Evolutionary conservation across 371 early-diverging fungal genomes (phyloP).

Genomic region (Coemansia sp.): DNA sequence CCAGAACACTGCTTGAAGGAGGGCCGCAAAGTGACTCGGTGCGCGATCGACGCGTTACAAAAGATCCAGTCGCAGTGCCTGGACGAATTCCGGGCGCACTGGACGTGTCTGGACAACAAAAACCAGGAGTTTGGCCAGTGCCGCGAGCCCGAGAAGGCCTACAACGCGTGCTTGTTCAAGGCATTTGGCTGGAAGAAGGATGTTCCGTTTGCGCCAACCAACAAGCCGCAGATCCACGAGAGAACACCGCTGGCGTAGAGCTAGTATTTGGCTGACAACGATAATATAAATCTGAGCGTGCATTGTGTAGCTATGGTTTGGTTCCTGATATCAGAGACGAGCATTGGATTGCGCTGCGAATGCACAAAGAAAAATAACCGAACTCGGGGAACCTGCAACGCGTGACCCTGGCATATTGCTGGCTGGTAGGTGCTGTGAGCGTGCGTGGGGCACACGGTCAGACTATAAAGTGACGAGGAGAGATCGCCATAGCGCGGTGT

Average conservation of each 20-base stretch:
- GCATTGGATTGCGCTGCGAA: too few relatives aligned
- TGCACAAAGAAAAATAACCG: background rate
- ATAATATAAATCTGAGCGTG: background rate
- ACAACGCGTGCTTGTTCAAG: slow-evolving; percentile 89
- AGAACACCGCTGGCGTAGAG: slow-evolving; percentile 20
- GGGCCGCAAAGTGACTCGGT: slow-evolving; percentile 94
- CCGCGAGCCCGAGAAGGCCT: slow-evolving; percentile 74
- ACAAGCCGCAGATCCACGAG: slow-evolving; percentile 46
- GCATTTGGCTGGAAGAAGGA: slow-evolving; percentile 64
- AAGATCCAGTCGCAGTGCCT: slow-evolving; percentile 91
- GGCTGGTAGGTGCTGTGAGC: background rate
- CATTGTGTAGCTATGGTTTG: background rate
- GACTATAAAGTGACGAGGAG: background rate
- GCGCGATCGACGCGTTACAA: slow-evolving; percentile 80
- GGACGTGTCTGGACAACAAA: slow-evolving; percentile 88
- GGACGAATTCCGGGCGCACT: slow-evolving; percentile 84
- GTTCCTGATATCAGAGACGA: too few relatives aligned
- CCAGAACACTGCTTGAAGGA: slow-evolving; percentile 90
- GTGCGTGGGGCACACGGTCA: background rate
- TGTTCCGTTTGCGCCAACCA: slow-evolving; percentile 38
- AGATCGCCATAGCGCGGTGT: background rate
- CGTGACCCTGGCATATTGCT: background rate
- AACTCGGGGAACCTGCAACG: background rate
- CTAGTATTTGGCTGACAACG: too few relatives aligned
- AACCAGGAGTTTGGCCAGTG: slow-evolving; percentile 86